Evolutionary conservation across 768 basidiomycete genomes (phyloP).

Genomic region (Boletus pseudo-olivaceus): DNA sequence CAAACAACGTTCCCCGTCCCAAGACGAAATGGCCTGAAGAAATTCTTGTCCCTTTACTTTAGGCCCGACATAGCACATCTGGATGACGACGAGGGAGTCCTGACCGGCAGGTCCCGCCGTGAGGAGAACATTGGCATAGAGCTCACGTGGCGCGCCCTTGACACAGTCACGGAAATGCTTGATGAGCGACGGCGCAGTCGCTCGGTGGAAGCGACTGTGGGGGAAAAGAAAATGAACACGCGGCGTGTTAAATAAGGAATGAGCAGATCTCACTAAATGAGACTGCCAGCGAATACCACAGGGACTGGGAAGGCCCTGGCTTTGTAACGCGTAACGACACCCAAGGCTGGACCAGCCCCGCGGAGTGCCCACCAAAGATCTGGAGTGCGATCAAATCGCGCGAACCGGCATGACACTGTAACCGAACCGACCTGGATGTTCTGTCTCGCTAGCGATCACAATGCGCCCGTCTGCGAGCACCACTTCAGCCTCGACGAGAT

Average conservation of each 20-base stretch:
- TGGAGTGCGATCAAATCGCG: constrained; percentile 25
- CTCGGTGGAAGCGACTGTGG: constrained; percentile 75
- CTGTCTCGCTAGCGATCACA: constrained; percentile 67
- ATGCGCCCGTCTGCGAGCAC: constrained; percentile 90
- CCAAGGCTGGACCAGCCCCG: constrained; percentile 79
- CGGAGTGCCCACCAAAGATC: constrained; percentile 88
- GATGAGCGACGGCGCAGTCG: constrained; percentile 85
- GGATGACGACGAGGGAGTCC: constrained; percentile 85
- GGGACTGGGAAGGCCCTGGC: constrained; percentile 87
- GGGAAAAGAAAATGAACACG: constrained; percentile 7
- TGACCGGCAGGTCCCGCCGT: constrained; percentile 85
- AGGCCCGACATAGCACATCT: constrained; percentile 85
- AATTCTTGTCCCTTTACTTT: constrained; percentile 72
- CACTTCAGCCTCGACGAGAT: constrained; percentile 87
- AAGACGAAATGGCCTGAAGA: constrained; percentile 79
- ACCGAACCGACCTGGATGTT: constrained; percentile 54
- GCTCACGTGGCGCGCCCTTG: constrained; percentile 80
- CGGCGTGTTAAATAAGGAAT: neutral
- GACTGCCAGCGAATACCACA: constrained; percentile 87
- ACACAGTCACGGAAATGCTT: constrained; percentile 92
- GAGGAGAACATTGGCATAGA: constrained; percentile 87
- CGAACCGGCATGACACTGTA: neutral
- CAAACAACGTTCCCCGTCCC: constrained; percentile 84
- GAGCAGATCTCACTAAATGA: constrained; percentile 70
- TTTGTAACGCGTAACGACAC: constrained; percentile 86